Base-by-base conservation (phyloP, 805 yeast species). In the Lipomyces yamanashiensis region DNA sequence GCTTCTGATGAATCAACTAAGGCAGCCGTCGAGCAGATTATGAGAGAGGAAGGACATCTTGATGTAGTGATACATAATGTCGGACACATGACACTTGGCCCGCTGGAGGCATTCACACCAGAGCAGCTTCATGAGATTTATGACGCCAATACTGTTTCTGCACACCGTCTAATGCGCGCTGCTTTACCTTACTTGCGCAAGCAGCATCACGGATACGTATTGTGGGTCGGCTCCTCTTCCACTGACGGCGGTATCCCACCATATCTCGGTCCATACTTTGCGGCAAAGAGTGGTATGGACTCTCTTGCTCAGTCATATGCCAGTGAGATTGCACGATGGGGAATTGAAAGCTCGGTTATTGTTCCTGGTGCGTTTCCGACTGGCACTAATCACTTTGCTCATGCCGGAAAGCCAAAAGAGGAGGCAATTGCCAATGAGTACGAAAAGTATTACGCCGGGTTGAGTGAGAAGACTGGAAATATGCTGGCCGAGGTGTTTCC, bases 201-300 rank as follows among this genome's bases (percentile, higher is more conserved):
- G 28, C 58, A 54, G 39, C 58, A 54, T 17, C 21, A 54, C 21
- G 58, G 43, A 8, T 47, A 44, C 21, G 43, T 54, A 12, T 50
- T 54, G 15, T 54, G 58, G 50, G 58, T 54, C 17, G 58, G 58
- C n/a, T 54, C 58, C 10, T 54, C 58, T 43, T 54, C 58, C 34
- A 54, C 50, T 33, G 58, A 54, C 37, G 58, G 58, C 1, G 50
- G 58, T 33, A 54, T 41, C 17, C 50, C 58, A 2, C 58, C 58
- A 21, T 54, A 54, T 28, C 43, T 54, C 4, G 58, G 58, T 12
- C 58, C 58, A 34, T 54, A 54, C 43, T 54, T 54, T 43, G 58
- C 58, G n/a, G 58, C 58, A 4, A 54, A 54, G 43, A 44, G 51
- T 21, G 58, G 51, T 6, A 54, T 54, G 58, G 58, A 54, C 50